Evolutionary conservation across 495 filamentous ascomycete species (phyloP).

Genomic region (Talaromyces thailandensis): DNA sequence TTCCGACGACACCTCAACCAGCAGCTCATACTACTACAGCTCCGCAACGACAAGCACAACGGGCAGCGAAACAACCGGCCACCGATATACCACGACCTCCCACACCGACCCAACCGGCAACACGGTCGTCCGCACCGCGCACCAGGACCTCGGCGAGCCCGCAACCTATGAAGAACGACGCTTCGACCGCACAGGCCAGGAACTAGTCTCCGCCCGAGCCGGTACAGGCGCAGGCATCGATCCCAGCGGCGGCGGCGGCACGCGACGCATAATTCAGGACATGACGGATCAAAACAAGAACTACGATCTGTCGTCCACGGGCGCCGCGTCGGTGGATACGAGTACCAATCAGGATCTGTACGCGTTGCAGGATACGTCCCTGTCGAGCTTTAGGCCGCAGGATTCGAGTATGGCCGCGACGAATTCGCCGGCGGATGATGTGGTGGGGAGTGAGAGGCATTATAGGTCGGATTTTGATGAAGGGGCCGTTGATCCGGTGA

Average conservation of each 20-base stretch:
- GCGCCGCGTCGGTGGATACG: neutral
- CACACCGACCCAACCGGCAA: slow-evolving; percentile 26
- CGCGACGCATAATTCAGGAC: neutral
- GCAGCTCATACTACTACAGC: slow-evolving; percentile 25
- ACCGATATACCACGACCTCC: slow-evolving; percentile 26
- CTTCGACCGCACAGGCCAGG: slow-evolving; percentile 28
- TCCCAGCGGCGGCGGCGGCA: neutral
- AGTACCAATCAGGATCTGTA: neutral
- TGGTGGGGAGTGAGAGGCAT: neutral
- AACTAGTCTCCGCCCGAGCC: slow-evolving; percentile 11
- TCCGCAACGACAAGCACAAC: slow-evolving; percentile 19
- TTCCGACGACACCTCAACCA: slow-evolving; percentile 14
- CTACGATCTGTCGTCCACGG: slow-evolving; percentile 1
- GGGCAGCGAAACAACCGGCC: slow-evolving; percentile 19
- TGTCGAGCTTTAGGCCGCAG: neutral
- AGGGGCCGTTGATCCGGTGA: slow-evolving; percentile 5
- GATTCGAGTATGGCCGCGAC: neutral
- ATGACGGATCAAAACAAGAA: slow-evolving; percentile 1
- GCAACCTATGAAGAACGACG: slow-evolving; percentile 24
- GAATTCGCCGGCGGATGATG: slow-evolving; percentile 3
- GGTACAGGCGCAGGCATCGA: neutral
- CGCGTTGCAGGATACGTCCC: slow-evolving; percentile 2
- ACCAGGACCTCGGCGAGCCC: slow-evolving; percentile 29
- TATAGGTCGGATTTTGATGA: slow-evolving; percentile 1
- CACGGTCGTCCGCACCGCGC: slow-evolving; percentile 28